phyloP scores from a whole-genome alignment of 768 basidiomycete genomes.

The Inosperma sp. region DNA sequence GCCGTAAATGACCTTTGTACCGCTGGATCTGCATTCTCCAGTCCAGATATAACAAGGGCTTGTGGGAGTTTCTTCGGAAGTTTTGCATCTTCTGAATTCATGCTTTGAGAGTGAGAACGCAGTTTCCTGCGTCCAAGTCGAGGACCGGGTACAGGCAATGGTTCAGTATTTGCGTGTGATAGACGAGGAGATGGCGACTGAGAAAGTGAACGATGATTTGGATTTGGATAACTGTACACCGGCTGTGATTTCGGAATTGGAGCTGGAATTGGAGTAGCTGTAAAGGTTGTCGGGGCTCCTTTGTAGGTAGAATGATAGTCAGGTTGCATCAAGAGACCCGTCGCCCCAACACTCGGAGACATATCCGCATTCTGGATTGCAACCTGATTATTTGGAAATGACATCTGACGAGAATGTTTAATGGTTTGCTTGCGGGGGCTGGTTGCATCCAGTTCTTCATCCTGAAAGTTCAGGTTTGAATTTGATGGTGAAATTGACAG shows the following conservation, averaged over 20 bases:
- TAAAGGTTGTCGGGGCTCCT: not conserved
- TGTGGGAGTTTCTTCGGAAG: slow-evolving; percentile 40
- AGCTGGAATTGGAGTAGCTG: slow-evolving; percentile 13
- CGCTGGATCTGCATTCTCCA: slow-evolving; percentile 54
- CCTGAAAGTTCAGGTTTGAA: slow-evolving; percentile 19
- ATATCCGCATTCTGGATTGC: slow-evolving; percentile 7
- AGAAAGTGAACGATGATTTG: not conserved
- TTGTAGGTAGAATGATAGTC: not conserved
- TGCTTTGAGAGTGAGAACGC: slow-evolving; percentile 3
- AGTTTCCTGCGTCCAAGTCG: slow-evolving; percentile 5
- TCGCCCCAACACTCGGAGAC: slow-evolving; percentile 5
- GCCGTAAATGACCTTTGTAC: slow-evolving; percentile 56
- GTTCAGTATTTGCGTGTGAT: slow-evolving; percentile 34
- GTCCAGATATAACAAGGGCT: slow-evolving; percentile 63
- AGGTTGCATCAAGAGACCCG: slow-evolving; percentile 1
- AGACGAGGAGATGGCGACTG: slow-evolving; percentile 3
- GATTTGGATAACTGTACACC: slow-evolving; percentile 10
- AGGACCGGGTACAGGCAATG: slow-evolving; percentile 19
- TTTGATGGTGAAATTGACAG: slow-evolving; percentile 11
- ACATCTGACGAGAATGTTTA: slow-evolving; percentile 30
- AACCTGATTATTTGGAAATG: slow-evolving; percentile 31
- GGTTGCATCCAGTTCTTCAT: slow-evolving; percentile 18
- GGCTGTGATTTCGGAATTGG: slow-evolving; percentile 19
- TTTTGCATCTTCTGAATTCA: slow-evolving; percentile 1
- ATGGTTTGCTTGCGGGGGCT: slow-evolving; percentile 11